Evolutionary conservation across 2,329 filamentous ascomycete genomes (phyloP).

Genomic region (Penicillium palitans): DNA sequence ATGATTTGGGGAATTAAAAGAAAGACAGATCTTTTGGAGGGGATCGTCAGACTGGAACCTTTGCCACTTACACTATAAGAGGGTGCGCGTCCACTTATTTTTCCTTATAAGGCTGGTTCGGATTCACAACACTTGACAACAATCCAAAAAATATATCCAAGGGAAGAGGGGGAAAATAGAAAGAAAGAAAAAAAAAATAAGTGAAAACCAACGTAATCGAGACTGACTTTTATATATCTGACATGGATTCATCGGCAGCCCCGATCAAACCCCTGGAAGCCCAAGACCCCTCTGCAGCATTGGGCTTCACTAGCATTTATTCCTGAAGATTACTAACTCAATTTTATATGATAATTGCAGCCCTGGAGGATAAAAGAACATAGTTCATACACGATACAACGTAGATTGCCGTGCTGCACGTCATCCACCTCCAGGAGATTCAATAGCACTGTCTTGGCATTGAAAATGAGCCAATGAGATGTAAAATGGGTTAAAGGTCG

Average conservation of each 20-base stretch:
- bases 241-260: slow-evolving; percentile 15
- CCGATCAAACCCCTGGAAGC: slow-evolving; percentile 9
- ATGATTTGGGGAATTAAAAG: neutral
- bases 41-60: slow-evolving; percentile 4
- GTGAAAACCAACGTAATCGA: neutral
- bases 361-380: neutral
- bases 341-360: neutral
- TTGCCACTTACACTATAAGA: slow-evolving; percentile 13
- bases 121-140: neutral
- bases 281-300: neutral
- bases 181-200: neutral
- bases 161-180: neutral
- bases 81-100: slow-evolving; percentile 1
- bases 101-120: slow-evolving; percentile 10
- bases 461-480: neutral
- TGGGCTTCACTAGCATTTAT: neutral
- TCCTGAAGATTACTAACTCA: neutral
- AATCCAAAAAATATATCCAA: neutral
- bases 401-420: neutral
- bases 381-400: neutral
- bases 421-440: neutral
- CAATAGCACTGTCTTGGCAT: slow-evolving; percentile 1
- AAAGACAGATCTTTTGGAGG: neutral
- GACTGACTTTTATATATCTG: slow-evolving; percentile 13
- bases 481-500: neutral